Base-by-base conservation (phyloP, 805 yeast genomes). In the Kodamaea hsintzibuensis region DNA sequence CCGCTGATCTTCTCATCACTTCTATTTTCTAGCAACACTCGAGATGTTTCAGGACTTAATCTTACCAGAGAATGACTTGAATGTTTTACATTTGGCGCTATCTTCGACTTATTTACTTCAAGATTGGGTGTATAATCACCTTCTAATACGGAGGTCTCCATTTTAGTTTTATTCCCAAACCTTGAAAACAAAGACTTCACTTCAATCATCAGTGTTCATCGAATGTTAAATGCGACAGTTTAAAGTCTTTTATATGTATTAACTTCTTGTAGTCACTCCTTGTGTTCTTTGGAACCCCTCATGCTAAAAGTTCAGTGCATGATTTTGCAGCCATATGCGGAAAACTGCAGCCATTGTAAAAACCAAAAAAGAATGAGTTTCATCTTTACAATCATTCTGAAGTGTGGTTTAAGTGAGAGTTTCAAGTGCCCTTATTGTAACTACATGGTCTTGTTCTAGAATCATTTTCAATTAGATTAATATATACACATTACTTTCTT, bases 401-500 rank as follows among this genome's bases (percentile, higher is more conserved):
- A n/a, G n/a, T n/a, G n/a, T n/a, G n/a, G n/a, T n/a, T n/a, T n/a
- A n/a, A n/a, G n/a, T n/a, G n/a, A n/a, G n/a, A n/a, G n/a, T n/a
- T n/a, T n/a, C n/a, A n/a, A n/a, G n/a, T n/a, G n/a, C n/a, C n/a
- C n/a, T n/a, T n/a, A n/a, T n/a, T n/a, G n/a, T n/a, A n/a, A n/a
- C n/a, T n/a, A n/a, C n/a, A n/a, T n/a, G n/a, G n/a, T n/a, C n/a
- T n/a, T n/a, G n/a, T n/a, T n/a, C n/a, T n/a, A n/a, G n/a, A n/a
- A n/a, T n/a, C n/a, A n/a, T 14, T 18, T n/a, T n/a, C 4, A 9
- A 42, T 6, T 13, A n/a, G 13, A 6, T 10, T 42, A 16, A 44
- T 19, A 18, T 38, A 43, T 48, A 51, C 49, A 65, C 62, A 44
- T 61, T 65, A 22, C 37, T 25, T 43, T 13, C 25, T 35, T 49